Evolutionary conservation across 805 yeast genomes (phyloP), one percentile per base, ranked within the genome.

Genomic region (Wickerhamomyces strasburgensis): DNA sequence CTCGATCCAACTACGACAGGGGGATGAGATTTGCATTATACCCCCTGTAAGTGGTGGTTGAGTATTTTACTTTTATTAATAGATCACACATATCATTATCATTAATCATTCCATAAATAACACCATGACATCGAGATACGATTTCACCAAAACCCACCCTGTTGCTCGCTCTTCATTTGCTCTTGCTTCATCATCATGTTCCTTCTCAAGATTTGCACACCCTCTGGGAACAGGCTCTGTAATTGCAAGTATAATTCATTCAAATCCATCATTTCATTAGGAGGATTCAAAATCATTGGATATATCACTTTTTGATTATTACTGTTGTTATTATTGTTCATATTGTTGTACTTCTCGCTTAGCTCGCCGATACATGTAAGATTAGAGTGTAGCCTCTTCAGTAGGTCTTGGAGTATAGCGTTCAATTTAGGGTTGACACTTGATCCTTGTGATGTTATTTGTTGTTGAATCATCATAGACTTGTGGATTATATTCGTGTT

Each of bases 281-380:
- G 57, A 4, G 57, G 51, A 10, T 43, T 39, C 37, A 54, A 25
- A 3, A 54, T 51, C 14, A 35, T 34, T 4, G 58, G 58, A 23
- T 42, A 54, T n/a, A 52, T 42, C 2, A 39, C 29, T 26, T 47
- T 46, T 14, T 38, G 15, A 15, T 25, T 21, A 29, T 36, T 19
- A 31, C 29, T 19, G 19, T 29, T 19, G 4, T 27, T 19, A 31
- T 46, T 40, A 1, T 36, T 33, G 3, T 29, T 27, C 3, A 41
- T 33, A 8, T 34, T 47, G 31, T 45, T 51, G 19, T 48, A 49
- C 27, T 43, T 52, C 19, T 54, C 59, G 6, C 50, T 43, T 1
- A 54, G 33, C 21, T 54, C 59, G 0, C 58, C 59, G 27, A 54
- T 54, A 33, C 59, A 54, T 2, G 57, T 51, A 6, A 54, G 33